These are phyloP conservation scores for Pythium sp. DNA, from an alignment of 352 stramenopile species.

Conservation along the genomic window DNA sequence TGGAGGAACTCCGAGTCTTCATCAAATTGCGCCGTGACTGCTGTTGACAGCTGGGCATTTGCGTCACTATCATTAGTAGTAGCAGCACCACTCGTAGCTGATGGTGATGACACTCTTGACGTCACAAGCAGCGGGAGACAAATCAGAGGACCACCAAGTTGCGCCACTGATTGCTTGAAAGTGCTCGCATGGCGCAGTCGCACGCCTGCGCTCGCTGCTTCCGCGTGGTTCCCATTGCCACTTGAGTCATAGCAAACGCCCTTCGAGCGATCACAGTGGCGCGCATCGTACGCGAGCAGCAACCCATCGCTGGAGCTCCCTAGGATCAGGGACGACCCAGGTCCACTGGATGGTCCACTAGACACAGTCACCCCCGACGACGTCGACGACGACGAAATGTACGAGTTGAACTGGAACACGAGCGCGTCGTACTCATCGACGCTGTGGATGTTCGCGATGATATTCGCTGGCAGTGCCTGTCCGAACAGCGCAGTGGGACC, in stretches of 20 bases:
- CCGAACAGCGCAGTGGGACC: conserved; percentile 62
- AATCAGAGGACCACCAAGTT: conserved; percentile 58
- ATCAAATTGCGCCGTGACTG: conserved; percentile 58
- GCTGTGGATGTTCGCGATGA: conserved; percentile 66
- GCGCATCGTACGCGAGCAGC: conserved; percentile 62
- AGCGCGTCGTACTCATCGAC: conserved; percentile 72
- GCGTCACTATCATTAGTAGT: neutral
- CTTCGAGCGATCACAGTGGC: conserved; percentile 59
- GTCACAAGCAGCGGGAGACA: conserved; percentile 67
- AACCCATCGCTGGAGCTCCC: conserved; percentile 49
- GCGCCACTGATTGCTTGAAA: conserved; percentile 69
- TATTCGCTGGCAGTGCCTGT: conserved; percentile 51
- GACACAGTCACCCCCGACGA: conserved; percentile 34
- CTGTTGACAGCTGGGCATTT: neutral
- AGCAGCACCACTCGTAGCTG: neutral
- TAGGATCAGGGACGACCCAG: conserved; percentile 16
- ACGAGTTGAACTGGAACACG: conserved; percentile 78
- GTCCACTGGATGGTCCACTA: conserved; percentile 19
- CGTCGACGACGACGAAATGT: conserved; percentile 66
- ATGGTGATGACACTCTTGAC: conserved; percentile 1
- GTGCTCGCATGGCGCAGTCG: conserved; percentile 58
- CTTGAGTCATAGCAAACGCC: conserved; percentile 70
- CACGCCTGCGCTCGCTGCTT: conserved; percentile 52
- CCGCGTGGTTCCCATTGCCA: conserved; percentile 62
- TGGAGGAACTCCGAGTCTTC: conserved; percentile 72